These are phyloP conservation scores for Ogataea minuta DNA, from an alignment of 805 yeast species.

Conservation along the genomic window DNA sequence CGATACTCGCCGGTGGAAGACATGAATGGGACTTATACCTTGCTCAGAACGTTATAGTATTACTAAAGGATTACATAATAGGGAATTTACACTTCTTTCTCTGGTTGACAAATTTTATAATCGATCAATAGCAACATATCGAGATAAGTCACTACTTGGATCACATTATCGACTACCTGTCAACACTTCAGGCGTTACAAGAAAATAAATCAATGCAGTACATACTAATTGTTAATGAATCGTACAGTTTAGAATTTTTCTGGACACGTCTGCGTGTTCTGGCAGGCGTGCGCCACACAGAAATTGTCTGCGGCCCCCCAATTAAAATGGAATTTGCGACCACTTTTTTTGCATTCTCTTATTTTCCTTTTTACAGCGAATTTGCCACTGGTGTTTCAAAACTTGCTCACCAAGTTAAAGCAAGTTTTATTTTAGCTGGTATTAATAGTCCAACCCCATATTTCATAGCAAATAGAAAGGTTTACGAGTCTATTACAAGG, in stretches of 20 bases:
- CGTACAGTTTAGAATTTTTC: neutral
- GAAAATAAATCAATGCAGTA: too few species aligned
- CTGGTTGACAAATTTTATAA: too few species aligned
- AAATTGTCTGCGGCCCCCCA: constrained; percentile 6
- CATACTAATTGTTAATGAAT: too few species aligned
- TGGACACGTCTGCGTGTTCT: constrained; percentile 5
- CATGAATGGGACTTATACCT: too few species aligned
- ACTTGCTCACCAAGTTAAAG: constrained; percentile 18
- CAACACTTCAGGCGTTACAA: too few species aligned
- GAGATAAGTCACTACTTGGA: too few species aligned
- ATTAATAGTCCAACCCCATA: constrained; percentile 5
- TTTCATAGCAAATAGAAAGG: constrained; percentile 6
- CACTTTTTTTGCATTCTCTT: constrained; percentile 19
- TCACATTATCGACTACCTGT: too few species aligned
- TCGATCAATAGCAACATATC: too few species aligned
- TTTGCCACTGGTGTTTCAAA: constrained; percentile 20
- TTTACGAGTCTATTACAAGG: constrained; percentile 4
- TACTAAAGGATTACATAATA: too few species aligned
- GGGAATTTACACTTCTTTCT: too few species aligned
- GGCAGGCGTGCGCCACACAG: constrained; percentile 10
- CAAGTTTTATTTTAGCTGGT: constrained; percentile 18
- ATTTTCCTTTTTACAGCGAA: constrained; percentile 14
- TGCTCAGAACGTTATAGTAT: too few species aligned
- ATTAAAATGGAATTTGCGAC: constrained; percentile 15
- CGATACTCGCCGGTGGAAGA: too few species aligned